Percentiles rank a stretch among this genome's conserved stretches.
Conservation (phyloP, 768 basidiomycete species). For the Collybia sp. region DNA sequence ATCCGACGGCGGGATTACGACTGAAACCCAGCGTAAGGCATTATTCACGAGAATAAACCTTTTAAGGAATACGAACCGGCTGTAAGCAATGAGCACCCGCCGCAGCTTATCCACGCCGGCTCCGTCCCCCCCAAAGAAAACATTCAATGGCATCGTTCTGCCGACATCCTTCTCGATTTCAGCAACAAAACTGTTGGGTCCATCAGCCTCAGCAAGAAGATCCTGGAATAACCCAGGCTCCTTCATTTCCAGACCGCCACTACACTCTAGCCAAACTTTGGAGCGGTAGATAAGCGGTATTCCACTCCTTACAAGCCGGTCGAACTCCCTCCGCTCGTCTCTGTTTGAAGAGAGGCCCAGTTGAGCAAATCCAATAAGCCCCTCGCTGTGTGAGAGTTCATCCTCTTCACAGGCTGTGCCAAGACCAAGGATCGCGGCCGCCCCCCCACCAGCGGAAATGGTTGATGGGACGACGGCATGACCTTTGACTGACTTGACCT, state of each 20-base stretch:
- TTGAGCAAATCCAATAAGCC: conserved; percentile 88
- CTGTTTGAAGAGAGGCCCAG: conserved; percentile 74
- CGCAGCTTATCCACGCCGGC: conserved; percentile 90
- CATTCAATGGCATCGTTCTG: conserved; percentile 87
- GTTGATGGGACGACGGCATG: conserved; percentile 20
- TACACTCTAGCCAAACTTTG: conserved; percentile 92
- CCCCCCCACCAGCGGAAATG: conserved; percentile 30
- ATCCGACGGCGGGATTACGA: conserved; percentile 89
- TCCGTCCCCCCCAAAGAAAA: conserved; percentile 97
- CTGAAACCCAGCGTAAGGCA: conserved; percentile 30
- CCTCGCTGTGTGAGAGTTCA: conserved; percentile 77
- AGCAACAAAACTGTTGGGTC: conserved; percentile 41
- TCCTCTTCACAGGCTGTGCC: conserved; percentile 62
- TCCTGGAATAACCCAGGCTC: conserved; percentile 91
- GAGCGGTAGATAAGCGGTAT: conserved; percentile 86
- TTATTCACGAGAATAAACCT: neutral
- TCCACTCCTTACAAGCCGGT: conserved; percentile 74
- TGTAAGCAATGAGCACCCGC: conserved; percentile 87
- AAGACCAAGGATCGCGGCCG: conserved; percentile 66
- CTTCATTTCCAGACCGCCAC: conserved; percentile 85
- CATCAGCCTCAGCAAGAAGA: conserved; percentile 53
- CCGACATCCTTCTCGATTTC: conserved; percentile 98
- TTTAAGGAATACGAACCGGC: conserved; percentile 68
- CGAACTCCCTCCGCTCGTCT: conserved; percentile 77
- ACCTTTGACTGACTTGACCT: conserved; percentile 31